Conservation (phyloP, 2,329 filamentous ascomycete genomes). For the Plenodomus tracheiphilus region DNA sequence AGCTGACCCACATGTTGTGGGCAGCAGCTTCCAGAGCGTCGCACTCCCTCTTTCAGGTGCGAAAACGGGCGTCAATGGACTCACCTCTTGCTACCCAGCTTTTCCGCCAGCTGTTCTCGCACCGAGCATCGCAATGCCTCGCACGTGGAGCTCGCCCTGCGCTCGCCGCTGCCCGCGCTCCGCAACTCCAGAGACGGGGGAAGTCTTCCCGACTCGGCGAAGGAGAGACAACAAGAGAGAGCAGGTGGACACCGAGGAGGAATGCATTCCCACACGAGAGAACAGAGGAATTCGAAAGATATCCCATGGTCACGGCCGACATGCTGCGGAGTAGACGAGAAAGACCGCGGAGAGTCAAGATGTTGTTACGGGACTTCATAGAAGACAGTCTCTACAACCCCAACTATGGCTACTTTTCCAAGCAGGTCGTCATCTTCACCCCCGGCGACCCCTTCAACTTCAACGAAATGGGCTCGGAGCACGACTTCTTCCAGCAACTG, state of each 20-base stretch:
- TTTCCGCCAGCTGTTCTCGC: constrained; percentile 83
- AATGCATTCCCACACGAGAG: constrained; percentile 76
- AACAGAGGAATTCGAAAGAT: constrained; percentile 76
- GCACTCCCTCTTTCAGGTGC: constrained; percentile 10
- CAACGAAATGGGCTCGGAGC: constrained; percentile 76
- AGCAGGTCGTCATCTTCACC: constrained; percentile 93
- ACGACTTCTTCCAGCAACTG: constrained; percentile 77
- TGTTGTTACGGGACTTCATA: constrained; percentile 96
- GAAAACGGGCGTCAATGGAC: constrained; percentile 66
- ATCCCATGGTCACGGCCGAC: constrained; percentile 82
- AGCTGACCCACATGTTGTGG: constrained; percentile 28
- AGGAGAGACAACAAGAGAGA: constrained; percentile 58
- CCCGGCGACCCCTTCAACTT: constrained; percentile 93
- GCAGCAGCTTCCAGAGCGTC: constrained; percentile 19
- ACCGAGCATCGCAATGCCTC: constrained; percentile 60
- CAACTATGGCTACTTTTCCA: constrained; percentile 93
- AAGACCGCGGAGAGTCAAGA: constrained; percentile 86
- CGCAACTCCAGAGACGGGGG: constrained; percentile 33
- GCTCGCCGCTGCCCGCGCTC: constrained; percentile 44
- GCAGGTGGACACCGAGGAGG: constrained; percentile 83
- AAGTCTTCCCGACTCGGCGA: constrained; percentile 33
- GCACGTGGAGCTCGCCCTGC: constrained; percentile 52
- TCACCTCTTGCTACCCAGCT: constrained; percentile 76
- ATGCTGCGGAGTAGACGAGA: constrained; percentile 73
- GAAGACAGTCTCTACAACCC: constrained; percentile 98